Conservation (phyloP, 2,329 filamentous ascomycete species). For the Nemania sp. region DNA sequence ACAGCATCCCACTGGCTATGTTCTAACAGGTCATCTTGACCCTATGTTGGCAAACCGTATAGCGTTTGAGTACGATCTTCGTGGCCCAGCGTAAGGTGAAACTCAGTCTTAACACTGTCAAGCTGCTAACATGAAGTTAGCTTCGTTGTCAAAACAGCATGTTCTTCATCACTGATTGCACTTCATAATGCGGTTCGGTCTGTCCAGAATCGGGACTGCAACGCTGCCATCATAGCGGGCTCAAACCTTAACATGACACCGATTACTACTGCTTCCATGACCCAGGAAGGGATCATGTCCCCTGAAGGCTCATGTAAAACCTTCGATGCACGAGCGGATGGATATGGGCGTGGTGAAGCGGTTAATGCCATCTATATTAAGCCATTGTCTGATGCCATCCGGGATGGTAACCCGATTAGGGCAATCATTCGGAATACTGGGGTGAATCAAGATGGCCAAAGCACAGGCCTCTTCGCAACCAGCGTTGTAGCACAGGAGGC, state of each 20-base stretch:
- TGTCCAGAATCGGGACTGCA: too few species aligned
- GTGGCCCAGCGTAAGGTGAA: too few species aligned
- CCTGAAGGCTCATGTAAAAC: constrained; percentile 43
- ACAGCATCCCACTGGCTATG: too few species aligned
- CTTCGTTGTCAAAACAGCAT: too few species aligned
- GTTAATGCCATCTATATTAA: constrained; percentile 57
- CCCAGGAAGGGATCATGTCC: constrained; percentile 36
- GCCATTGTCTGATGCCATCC: constrained; percentile 54
- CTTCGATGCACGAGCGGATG: constrained; percentile 56
- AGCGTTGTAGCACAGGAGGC: constrained; percentile 53
- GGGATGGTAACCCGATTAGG: constrained; percentile 55
- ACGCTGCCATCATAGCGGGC: constrained; percentile 49
- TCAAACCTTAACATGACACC: constrained; percentile 48
- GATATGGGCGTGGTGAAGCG: constrained; percentile 60
- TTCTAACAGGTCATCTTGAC: too few species aligned
- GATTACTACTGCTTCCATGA: constrained; percentile 29
- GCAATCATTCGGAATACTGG: constrained; percentile 47
- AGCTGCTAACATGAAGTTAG: too few species aligned
- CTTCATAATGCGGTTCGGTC: too few species aligned
- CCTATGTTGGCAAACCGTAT: too few species aligned
- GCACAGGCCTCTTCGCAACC: constrained; percentile 56
- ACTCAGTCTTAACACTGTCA: too few species aligned
- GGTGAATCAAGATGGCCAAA: constrained; percentile 53
- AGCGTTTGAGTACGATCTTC: too few species aligned
- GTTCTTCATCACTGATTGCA: too few species aligned